Base-by-base conservation (phyloP, 2,329 filamentous ascomycete genomes). In the Talaromyces funiculosus region DNA sequence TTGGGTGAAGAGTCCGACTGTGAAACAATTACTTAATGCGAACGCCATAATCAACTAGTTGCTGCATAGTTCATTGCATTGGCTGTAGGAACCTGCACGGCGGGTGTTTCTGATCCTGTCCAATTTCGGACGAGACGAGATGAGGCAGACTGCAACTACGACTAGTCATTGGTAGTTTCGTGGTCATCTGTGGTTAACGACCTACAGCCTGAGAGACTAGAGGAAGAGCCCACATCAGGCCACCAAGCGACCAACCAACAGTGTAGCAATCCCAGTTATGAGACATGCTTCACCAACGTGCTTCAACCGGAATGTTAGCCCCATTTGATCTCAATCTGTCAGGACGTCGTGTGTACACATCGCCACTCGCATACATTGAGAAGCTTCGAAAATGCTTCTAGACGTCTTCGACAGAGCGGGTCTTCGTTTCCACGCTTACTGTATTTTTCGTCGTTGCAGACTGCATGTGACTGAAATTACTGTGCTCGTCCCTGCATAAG, bases 371-470 rank as follows among this genome's bases (percentile, higher is more conserved):
- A 14, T 16, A 53, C 16, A 14, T 4, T 14, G 12, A 38, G 4
- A 53, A 53, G 18, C 49, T 53, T 53, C 49, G 31, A 53, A 38
- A 53, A 53, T 37, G 7, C 49, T 37, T 53, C 49, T 53, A 53
- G 49, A 20, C 45, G n/a, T 43, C 16, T 29, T 51, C 29, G n/a
- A 51, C 12, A 33, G 10, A 14, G 45, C 45, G 45, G 45, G 45
- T 33, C 43, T 40, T 40, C n/a, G 24, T 18, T 20, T 49, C 45
- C 45, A 31, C 24, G 26, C 45, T 26, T 51, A 33, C 20, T 22
- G 45, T 51, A 51, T 18, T 51, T 51, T 51, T 51, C 45, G 20
- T 45, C 10, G 40, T 20, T 45, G 42, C 42, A 31, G 26, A 45
- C 45, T 51, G 45, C 45, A 51, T 33, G 42, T 45, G 42, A 43